Evolutionary conservation across 202 grass and related monocot genomes (phyloP).

Genomic region (Cymbopogon flexuosus): DNA sequence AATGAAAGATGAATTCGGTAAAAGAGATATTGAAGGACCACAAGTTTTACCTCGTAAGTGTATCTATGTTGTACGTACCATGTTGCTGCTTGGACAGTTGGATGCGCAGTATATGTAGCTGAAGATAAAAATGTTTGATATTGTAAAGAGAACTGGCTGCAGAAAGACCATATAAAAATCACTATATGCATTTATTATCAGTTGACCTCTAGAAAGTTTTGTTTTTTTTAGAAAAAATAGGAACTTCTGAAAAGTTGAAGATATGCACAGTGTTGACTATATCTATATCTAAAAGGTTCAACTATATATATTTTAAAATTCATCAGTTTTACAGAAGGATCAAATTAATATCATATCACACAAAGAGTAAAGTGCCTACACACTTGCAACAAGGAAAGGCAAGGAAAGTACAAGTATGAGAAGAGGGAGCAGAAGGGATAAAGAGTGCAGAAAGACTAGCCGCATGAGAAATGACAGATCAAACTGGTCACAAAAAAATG

Average conservation of each 20-base stretch:
- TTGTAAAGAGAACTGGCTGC: too few relatives aligned
- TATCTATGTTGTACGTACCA: not conserved
- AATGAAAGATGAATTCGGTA: not conserved
- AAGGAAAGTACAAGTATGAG: conserved; percentile 41
- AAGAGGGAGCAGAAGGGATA: conserved; percentile 40
- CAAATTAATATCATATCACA: conserved; percentile 26
- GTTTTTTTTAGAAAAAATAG: not conserved
- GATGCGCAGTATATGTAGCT: not conserved
- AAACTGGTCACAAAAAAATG: conserved; percentile 17
- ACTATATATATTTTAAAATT: conserved; percentile 15
- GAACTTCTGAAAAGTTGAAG: conserved; percentile 27
- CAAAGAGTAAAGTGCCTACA: conserved; percentile 38
- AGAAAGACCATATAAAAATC: not conserved
- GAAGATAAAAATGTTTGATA: too few relatives aligned
- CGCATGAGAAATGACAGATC: conserved; percentile 48
- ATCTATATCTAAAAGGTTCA: conserved; percentile 8
- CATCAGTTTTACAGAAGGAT: conserved; percentile 13
- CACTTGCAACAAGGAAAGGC: conserved; percentile 21
- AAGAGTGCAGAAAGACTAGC: conserved; percentile 41
- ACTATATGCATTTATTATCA: not conserved
- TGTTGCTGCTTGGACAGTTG: not conserved
- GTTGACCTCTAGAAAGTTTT: conserved; percentile 12
- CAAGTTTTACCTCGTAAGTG: not conserved
- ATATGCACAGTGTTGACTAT: conserved; percentile 10
- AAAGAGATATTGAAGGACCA: conserved; percentile 20